phyloP scores from a whole-genome alignment of 352 stramenopile species.

The Phytophthora sp. region DNA sequence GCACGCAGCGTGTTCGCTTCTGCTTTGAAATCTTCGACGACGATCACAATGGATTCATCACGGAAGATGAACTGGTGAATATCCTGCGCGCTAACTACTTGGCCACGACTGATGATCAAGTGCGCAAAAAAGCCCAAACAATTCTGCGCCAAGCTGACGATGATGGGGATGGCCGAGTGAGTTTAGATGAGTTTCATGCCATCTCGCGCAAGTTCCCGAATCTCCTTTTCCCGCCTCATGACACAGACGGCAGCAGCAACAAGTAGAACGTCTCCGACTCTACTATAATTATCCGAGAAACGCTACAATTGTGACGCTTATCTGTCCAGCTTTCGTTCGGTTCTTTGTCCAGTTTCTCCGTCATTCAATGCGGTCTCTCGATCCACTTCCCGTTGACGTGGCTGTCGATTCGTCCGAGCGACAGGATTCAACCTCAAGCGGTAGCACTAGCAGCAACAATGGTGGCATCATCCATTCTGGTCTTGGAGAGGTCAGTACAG shows the following conservation, averaged over 20 bases:
- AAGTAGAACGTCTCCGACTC: background rate
- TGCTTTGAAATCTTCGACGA: conserved; percentile 96
- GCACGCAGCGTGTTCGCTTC: conserved; percentile 89
- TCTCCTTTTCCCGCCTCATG: conserved; percentile 84
- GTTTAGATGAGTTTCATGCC: conserved; percentile 85
- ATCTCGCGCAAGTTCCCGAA: conserved; percentile 92
- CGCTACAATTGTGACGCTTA: conserved; percentile 6
- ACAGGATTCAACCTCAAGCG: conserved; percentile 7
- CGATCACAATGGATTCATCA: conserved; percentile 92
- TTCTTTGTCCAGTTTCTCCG: background rate
- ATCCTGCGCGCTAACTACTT: conserved; percentile 93
- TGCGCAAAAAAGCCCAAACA: conserved; percentile 86
- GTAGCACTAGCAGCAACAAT: conserved; percentile 13
- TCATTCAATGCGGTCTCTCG: conserved; percentile 21
- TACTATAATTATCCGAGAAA: conserved; percentile 32
- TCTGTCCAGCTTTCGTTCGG: conserved; percentile 9
- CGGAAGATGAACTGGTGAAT: conserved; percentile 88
- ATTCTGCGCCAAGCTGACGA: conserved; percentile 86
- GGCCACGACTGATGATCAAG: conserved; percentile 66
- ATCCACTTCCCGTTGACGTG: conserved; percentile 22
- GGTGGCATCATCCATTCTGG: conserved; percentile 8
- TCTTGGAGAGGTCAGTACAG: conserved; percentile 26
- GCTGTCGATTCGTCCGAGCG: conserved; percentile 11
- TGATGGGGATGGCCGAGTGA: conserved; percentile 79
- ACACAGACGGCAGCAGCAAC: conserved; percentile 18